Evolutionary conservation across 257 asterid genomes (phyloP), one percentile per base, ranked within the genome.

Genomic region (Rehmannia glutinosa): DNA sequence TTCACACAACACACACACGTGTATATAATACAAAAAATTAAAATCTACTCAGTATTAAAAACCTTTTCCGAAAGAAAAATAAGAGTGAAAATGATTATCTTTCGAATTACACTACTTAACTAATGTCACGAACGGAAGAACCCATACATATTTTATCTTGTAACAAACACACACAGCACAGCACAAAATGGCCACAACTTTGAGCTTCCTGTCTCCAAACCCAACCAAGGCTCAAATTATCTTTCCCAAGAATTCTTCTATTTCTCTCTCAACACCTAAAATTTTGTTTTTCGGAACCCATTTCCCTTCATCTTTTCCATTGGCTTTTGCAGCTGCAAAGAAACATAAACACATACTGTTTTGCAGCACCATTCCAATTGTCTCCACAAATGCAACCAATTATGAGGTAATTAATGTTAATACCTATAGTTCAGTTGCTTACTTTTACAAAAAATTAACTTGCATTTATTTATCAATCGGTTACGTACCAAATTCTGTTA

Each of bases 401-500:
- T 89, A 89, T 49, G 97, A 92, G 98, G 98, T 87, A 77, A 2
- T 41, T 28, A 2, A 1, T 35, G 9, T n/a, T n/a, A n/a, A n/a
- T n/a, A n/a, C n/a, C n/a, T n/a, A n/a, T n/a, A n/a, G n/a, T n/a
- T n/a, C n/a, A n/a, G n/a, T n/a, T n/a, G n/a, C n/a, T n/a, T n/a
- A n/a, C n/a, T n/a, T n/a, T n/a, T n/a, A n/a, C n/a, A n/a, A n/a
- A n/a, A n/a, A n/a, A n/a, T n/a, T n/a, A n/a, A n/a, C n/a, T n/a
- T n/a, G n/a, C n/a, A n/a, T n/a, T n/a, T n/a, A n/a, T n/a, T n/a
- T n/a, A n/a, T n/a, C n/a, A n/a, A n/a, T n/a, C n/a, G n/a, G n/a
- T n/a, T n/a, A n/a, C n/a, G n/a, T n/a, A n/a, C n/a, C n/a, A n/a
- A n/a, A n/a, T n/a, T n/a, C n/a, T n/a, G n/a, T n/a, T n/a, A n/a